phyloP scores from a whole-genome alignment of 73 alveolate species.

The Paramecium biaurelia region DNA sequence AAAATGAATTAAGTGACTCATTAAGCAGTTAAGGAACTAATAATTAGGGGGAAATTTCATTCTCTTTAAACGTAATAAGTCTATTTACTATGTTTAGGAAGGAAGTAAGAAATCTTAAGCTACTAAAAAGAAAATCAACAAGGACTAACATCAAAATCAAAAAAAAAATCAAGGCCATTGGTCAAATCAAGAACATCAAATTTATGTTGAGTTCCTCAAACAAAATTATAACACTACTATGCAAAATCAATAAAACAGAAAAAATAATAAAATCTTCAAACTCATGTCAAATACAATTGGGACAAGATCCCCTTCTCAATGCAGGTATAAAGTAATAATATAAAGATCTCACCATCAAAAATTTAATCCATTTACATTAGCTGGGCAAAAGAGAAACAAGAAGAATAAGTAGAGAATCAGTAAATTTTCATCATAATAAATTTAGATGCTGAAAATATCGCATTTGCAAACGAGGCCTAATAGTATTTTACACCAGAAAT shows the following conservation, averaged over 20 bases:
- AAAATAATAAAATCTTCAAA: slow-evolving; percentile 43
- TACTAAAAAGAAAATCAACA: neutral
- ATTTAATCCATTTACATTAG: slow-evolving; percentile 4
- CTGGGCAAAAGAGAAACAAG: slow-evolving; percentile 48
- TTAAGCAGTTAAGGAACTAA: neutral
- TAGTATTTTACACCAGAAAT: neutral
- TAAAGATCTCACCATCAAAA: slow-evolving; percentile 45
- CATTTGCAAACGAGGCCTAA: neutral
- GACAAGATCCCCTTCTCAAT: slow-evolving; percentile 35
- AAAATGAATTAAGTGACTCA: neutral
- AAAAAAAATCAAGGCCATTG: slow-evolving; percentile 32
- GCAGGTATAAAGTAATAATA: neutral
- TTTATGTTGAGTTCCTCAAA: slow-evolving; percentile 8
- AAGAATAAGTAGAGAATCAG: neutral
- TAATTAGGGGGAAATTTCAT: neutral
- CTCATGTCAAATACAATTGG: slow-evolving; percentile 32
- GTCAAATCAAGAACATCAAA: neutral
- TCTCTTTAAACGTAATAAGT: neutral
- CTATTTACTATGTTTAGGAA: neutral
- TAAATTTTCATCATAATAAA: neutral
- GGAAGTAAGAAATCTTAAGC: neutral
- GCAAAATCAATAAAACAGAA: neutral
- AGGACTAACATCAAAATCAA: neutral
- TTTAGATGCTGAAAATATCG: neutral
- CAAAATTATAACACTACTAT: neutral